Percentiles rank a stretch among this genome's conserved stretches.
Evolutionary conservation across 179 eudicot species (phyloP).

Genomic region (Drosera spatulata): DNA sequence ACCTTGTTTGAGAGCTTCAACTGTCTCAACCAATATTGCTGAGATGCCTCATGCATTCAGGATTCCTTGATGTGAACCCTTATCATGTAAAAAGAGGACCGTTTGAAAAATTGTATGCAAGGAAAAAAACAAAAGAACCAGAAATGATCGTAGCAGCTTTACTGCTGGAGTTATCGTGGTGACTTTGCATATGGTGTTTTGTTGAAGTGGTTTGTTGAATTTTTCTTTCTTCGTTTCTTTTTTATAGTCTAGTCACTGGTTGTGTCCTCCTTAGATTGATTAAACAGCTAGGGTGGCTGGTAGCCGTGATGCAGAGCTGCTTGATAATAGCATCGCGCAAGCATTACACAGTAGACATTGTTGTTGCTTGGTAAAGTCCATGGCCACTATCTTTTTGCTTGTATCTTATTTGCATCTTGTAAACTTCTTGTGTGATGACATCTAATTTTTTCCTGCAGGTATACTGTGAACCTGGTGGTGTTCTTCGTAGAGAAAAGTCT

Average conservation of each 20-base stretch:
- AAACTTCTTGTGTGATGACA: background rate
- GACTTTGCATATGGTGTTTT: background rate
- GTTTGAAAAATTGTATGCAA: too few species aligned
- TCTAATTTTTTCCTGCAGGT: conserved; percentile 30
- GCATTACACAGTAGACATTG: conserved; percentile 89
- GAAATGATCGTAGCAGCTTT: too few species aligned
- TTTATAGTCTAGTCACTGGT: background rate
- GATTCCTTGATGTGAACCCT: too few species aligned
- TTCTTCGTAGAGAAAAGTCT: too few species aligned
- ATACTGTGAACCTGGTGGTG: conserved; percentile 77
- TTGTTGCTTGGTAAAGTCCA: conserved; percentile 69
- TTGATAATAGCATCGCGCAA: conserved; percentile 95
- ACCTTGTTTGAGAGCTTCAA: too few species aligned
- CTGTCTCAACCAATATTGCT: too few species aligned
- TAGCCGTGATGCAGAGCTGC: conserved; percentile 64
- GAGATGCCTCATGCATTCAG: too few species aligned
- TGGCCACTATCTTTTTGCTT: background rate
- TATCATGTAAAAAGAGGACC: too few species aligned
- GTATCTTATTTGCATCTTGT: background rate
- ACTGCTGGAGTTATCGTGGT: too few species aligned
- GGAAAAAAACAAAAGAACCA: too few species aligned
- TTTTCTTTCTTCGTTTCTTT: too few species aligned
- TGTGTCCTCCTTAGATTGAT: conserved; percentile 36
- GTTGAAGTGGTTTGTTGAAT: background rate
- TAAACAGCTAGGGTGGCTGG: conserved; percentile 76